Evolutionary conservation across 2,329 filamentous ascomycete species (phyloP), one percentile per base, ranked within the genome.

Genomic region (Fusarium praegraminearum): DNA sequence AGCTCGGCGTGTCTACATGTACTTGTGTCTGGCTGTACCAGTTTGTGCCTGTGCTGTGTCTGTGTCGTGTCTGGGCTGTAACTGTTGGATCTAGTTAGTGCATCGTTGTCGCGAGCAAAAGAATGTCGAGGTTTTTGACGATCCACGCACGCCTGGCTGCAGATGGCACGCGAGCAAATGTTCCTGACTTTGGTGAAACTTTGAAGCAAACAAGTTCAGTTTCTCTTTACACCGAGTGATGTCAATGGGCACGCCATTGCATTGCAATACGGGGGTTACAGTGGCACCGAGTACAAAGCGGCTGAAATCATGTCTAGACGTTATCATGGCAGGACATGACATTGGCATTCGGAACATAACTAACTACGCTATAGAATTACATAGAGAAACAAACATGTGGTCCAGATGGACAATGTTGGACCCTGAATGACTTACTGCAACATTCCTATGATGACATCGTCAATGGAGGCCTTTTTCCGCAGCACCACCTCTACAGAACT

Each of bases 221-320:
- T 11, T 28, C 28, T 44, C 41, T 28, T 51, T 35, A 22, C 40
- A n/a, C 26, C 35, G 33, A 58, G 40, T 28, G 35, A 24, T 24
- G 59, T 12, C 41, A 68, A 50, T 57, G 36, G 20, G 63, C 28
- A 59, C 43, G 16, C 33, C 22, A 50, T 38, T n/a, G 18, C 26
- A 16, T 16, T 52, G 12, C 13, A 20, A 46, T 57, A 47, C 40
- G 57, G 41, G 16, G 41, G 52, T 70, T 57, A 50, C 47, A 61
- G 69, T 70, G 55, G 45, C 47, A 73, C 65, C 51, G 46, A 61
- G 53, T 22, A 70, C 70, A 60, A 41, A 61, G 70, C 57, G 57
- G 64, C 68, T 73, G 70, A 74, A 63, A 70, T 65, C 54, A 62
- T 73, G 70, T 74, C 73, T 72, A 49, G 61, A 59, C 57, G 55